A percentile compares a stretch with the other conserved stretches of the same genome.
Evolutionary conservation across 495 filamentous ascomycete species (phyloP).

Genomic region (Rhypophila decipiens): DNA sequence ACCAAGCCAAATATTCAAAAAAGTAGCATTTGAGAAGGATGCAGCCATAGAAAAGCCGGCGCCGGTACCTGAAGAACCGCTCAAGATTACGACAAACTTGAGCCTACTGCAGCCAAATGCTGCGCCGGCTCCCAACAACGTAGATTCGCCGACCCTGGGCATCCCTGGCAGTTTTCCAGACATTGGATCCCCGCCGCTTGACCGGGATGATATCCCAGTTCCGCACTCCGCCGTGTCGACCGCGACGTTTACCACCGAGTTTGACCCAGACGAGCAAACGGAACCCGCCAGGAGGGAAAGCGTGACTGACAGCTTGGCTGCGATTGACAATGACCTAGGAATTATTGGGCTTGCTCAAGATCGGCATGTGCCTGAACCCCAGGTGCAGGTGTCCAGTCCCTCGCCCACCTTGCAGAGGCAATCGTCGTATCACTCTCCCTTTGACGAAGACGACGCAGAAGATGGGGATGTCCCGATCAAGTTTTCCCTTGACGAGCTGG

Average conservation of each 20-base stretch:
- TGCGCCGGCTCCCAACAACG: constrained; percentile 1
- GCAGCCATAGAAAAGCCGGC: constrained; percentile 4
- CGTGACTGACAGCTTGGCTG: constrained; percentile 15
- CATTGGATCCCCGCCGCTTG: constrained; percentile 19
- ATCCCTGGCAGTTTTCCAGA: constrained; percentile 52
- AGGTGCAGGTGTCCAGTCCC: constrained; percentile 6
- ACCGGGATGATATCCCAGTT: constrained; percentile 40
- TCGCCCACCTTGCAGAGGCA: constrained; percentile 16
- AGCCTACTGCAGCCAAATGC: constrained; percentile 10
- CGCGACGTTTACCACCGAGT: constrained; percentile 58
- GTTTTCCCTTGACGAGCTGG: constrained; percentile 33
- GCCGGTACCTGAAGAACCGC: constrained; percentile 13
- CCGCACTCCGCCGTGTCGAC: constrained; percentile 46
- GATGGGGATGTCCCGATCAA: constrained; percentile 36
- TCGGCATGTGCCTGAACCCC: constrained; percentile 1
- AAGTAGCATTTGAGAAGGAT: too few relatives aligned
- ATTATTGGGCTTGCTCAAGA: constrained; percentile 3
- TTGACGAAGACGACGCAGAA: constrained; percentile 27
- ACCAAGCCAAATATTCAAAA: too few relatives aligned
- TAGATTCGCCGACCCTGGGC: constrained; percentile 66
- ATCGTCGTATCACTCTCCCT: constrained; percentile 34
- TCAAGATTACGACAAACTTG: constrained; percentile 25
- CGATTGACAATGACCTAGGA: constrained; percentile 18
- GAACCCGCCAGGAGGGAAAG: constrained; percentile 35
- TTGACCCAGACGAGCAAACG: constrained; percentile 64